A percentile compares a stretch with the other conserved stretches of the same genome.
phyloP scores from a whole-genome alignment of 78 protist genomes.

The Mastigamoeba balamuthi region DNA sequence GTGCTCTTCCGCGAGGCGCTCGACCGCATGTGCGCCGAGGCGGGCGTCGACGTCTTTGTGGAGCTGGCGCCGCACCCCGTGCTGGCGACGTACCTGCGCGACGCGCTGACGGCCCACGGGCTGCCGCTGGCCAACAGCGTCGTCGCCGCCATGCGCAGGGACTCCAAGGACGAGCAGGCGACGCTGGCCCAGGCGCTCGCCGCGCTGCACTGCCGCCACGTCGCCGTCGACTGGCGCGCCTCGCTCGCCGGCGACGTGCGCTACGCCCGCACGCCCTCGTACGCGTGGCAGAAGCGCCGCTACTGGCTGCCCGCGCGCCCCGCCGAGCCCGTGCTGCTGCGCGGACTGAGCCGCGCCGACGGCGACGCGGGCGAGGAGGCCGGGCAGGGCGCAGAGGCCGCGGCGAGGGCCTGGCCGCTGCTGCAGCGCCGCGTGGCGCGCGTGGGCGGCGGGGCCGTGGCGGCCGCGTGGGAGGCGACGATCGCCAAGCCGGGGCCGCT shows the following conservation, averaged over 20 bases:
- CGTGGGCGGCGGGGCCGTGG: background rate
- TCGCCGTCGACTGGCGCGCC: background rate
- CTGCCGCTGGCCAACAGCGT: too few species aligned
- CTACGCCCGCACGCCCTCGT: background rate
- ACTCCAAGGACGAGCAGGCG: background rate
- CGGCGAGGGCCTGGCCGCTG: background rate
- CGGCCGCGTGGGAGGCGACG: background rate
- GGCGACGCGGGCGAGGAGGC: background rate
- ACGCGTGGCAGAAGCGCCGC: background rate
- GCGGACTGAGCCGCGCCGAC: background rate
- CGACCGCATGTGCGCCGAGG: background rate
- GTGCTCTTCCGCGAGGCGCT: background rate
- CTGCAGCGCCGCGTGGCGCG: background rate
- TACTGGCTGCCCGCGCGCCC: background rate
- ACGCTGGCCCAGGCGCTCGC: background rate
- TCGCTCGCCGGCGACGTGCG: background rate
- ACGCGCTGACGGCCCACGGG: too few species aligned
- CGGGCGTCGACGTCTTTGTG: too few species aligned
- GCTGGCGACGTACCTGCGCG: constrained; percentile 7
- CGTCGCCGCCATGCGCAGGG: background rate
- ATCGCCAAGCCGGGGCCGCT: background rate
- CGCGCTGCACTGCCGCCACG: background rate
- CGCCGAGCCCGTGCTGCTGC: background rate
- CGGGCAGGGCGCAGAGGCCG: background rate
- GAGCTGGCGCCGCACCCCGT: constrained; percentile 44